A percentile compares a stretch with the other conserved stretches of the same genome.
Evolutionary conservation across 1,139 yeast species (phyloP).

Genomic region (Candida gigantensis): DNA sequence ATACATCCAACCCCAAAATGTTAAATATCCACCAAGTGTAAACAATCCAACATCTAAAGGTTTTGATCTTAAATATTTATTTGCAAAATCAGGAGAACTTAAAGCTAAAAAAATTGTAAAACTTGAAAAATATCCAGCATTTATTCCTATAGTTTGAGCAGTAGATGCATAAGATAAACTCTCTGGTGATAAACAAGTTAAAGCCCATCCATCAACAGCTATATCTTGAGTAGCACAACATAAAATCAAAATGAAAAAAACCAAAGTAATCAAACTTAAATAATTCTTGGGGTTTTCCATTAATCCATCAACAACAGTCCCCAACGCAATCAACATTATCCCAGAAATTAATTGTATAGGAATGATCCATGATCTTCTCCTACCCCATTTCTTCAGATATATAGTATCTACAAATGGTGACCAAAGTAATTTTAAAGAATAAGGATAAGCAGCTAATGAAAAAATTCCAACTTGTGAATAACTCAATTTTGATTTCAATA

Average conservation of each 20-base stretch:
- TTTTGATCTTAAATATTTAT: conserved; percentile 65
- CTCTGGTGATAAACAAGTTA: conserved; percentile 76
- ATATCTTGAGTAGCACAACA: conserved; percentile 97
- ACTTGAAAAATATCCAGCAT: conserved; percentile 87
- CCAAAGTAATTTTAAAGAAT: conserved; percentile 89
- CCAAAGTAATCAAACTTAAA: conserved; percentile 53
- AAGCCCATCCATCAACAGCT: conserved; percentile 99
- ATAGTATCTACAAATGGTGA: conserved; percentile 94
- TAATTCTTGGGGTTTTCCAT: conserved; percentile 58
- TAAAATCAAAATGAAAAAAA: conserved; percentile 76
- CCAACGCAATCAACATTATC: conserved; percentile 61
- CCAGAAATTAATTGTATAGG: conserved; percentile 87
- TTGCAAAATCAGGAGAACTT: conserved; percentile 90
- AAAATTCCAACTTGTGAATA: conserved; percentile 91
- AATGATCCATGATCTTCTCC: conserved; percentile 91
- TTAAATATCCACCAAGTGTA: conserved; percentile 71
- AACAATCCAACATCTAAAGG: conserved; percentile 71
- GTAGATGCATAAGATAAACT: conserved; percentile 94
- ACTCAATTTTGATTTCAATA: conserved; percentile 77
- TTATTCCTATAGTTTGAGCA: conserved; percentile 94
- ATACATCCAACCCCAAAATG: conserved; percentile 76
- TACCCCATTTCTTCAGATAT: conserved; percentile 66
- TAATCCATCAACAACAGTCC: conserved; percentile 56
- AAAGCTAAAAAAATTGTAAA: conserved; percentile 90
- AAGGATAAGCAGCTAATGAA: conserved; percentile 91